Base-by-base conservation (phyloP, 177 flowering plant genomes). In the Tripterygium wilfordii region DNA sequence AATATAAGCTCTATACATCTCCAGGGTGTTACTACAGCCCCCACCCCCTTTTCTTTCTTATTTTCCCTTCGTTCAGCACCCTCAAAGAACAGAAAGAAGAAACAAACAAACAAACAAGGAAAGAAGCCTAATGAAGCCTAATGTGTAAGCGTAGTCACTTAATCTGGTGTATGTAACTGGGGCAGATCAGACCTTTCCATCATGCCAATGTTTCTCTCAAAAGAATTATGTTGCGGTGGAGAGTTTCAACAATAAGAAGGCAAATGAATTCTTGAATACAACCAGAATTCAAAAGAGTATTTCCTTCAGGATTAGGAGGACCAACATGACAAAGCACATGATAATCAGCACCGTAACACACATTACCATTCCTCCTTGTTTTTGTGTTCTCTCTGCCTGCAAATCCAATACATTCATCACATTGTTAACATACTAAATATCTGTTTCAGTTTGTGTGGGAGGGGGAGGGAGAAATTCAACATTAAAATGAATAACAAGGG, bases 351-450 rank as follows among this genome's bases (percentile, higher is more conserved):
- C 74, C 3, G 91, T 67, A 0, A 80, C 96, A 27, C 99, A 92
- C 82, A 35, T 84, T 46, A 89, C 95, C 96, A 89, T 86, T 20
- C 95, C 97, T 6, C 96, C 99, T 54, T 79, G 66, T 49, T 75
- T 82, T 62, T 89, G 97, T 42, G 74, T 69, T 66, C 82, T 84
- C 61, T 92, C 97, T 5, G 99, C 99, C 99, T 89, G 88, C 71
- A 68, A 30, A 3, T 21, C 45, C 30, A 31, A 38, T 15, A 30
- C 29, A 7, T 16, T 20, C 15, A 10, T 54, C 25, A 52, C 2
- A 16, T 19, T 48, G 21, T 54, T 9, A 39, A 30, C n/a, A n/a
- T n/a, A n/a, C n/a, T n/a, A n/a, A n/a, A n/a, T n/a, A n/a, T n/a
- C n/a, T n/a, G n/a, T n/a, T n/a, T n/a, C n/a, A n/a, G n/a, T n/a